A percentile compares a stretch with the other conserved stretches of the same genome.
These are phyloP conservation scores for Botryotinia globosa DNA, from an alignment of 2,329 filamentous ascomycete species.

Conservation along the genomic window DNA sequence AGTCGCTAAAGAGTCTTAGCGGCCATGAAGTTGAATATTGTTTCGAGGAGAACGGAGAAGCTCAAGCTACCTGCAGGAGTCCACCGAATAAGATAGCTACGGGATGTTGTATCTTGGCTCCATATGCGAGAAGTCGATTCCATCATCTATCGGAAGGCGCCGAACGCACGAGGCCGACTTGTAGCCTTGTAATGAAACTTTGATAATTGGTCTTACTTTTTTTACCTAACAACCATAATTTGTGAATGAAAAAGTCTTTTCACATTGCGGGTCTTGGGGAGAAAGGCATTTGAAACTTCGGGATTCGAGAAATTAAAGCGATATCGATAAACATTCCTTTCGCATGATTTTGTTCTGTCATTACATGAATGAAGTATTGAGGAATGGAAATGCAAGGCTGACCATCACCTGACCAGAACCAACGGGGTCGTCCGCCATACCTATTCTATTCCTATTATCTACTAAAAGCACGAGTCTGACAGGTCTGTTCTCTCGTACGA, in stretches of 20 bases:
- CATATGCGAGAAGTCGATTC: background rate
- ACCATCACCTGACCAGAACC: background rate
- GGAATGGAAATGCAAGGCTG: background rate
- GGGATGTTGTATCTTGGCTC: conserved; percentile 3
- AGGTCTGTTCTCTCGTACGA: background rate
- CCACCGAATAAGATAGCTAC: conserved; percentile 7
- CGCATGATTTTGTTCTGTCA: conserved; percentile 5
- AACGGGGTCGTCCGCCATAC: background rate
- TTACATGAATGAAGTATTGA: background rate
- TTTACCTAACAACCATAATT: conserved; percentile 14
- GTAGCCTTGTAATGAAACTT: conserved; percentile 13
- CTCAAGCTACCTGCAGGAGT: conserved; percentile 13
- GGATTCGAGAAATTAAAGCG: background rate
- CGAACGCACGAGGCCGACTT: conserved; percentile 16
- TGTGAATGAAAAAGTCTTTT: background rate
- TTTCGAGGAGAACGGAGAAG: conserved; percentile 14
- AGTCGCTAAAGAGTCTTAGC: conserved; percentile 1
- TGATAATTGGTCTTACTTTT: conserved; percentile 6
- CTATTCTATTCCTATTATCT: background rate
- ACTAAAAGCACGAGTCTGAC: background rate
- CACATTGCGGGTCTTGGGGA: background rate
- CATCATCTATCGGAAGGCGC: conserved; percentile 18
- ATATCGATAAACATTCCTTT: background rate
- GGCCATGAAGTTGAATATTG: conserved; percentile 3
- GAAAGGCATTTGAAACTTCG: background rate